Conservation (phyloP, 1,284 basidiomycete species). For the Heterobasidion occidentale region DNA sequence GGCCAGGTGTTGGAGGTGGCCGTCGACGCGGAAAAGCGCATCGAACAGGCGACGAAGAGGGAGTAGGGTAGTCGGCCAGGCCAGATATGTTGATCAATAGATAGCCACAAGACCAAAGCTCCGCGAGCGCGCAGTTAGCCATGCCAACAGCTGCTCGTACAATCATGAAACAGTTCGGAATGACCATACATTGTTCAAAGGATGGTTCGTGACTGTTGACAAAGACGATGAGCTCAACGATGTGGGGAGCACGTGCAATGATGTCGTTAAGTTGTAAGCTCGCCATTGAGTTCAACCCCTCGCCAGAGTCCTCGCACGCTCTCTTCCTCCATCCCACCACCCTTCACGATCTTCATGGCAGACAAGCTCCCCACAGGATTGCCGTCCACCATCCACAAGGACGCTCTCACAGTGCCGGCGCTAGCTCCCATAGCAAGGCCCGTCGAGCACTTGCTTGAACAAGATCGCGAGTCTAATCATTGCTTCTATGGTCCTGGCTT, state of each 20-base stretch:
- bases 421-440: slow-evolving; percentile 38
- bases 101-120: too few species aligned
- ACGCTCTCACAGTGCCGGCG: slow-evolving; percentile 39
- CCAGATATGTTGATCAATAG: background rate
- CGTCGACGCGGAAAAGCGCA: background rate
- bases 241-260: too few species aligned
- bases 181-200: too few species aligned
- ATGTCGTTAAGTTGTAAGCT: too few species aligned
- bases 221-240: too few species aligned
- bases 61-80: background rate
- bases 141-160: too few species aligned
- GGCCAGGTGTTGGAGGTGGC: slow-evolving; percentile 7
- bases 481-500: slow-evolving; percentile 45
- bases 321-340: too few species aligned
- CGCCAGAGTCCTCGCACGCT: too few species aligned
- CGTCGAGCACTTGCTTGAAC: slow-evolving; percentile 39
- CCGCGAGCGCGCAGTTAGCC: too few species aligned
- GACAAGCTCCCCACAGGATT: slow-evolving; percentile 4
- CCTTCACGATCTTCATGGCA: background rate
- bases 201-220: too few species aligned
- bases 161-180: too few species aligned
- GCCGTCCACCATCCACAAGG: slow-evolving; percentile 25
- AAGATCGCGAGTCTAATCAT: slow-evolving; percentile 51
- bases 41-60: background rate
- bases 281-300: too few species aligned